Evolutionary conservation across 768 basidiomycete species (phyloP).

Genomic region (Mycena leptocephala): DNA sequence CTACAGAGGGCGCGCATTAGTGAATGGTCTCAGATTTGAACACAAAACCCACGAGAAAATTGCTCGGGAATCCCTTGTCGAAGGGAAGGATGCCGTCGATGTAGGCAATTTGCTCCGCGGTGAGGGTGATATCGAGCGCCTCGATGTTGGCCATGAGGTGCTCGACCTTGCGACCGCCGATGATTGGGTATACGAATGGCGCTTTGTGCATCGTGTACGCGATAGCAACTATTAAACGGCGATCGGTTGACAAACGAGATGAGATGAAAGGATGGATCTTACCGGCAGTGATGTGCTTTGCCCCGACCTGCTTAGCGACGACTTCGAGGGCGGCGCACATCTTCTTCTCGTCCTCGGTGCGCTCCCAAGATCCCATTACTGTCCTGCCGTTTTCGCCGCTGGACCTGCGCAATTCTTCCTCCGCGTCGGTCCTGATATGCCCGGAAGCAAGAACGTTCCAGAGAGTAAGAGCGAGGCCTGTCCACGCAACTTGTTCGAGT

Average conservation of each 20-base stretch:
- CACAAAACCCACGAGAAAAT: not conserved
- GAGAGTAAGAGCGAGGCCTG: constrained; percentile 54
- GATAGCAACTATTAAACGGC: not conserved
- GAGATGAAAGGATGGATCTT: not conserved
- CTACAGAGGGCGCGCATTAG: not conserved
- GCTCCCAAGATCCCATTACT: constrained; percentile 46
- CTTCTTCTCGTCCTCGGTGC: constrained; percentile 49
- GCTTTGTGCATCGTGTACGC: constrained; percentile 57
- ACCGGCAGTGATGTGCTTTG: constrained; percentile 45
- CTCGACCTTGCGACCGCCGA: constrained; percentile 59
- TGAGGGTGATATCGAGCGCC: constrained; percentile 56
- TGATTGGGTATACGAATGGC: constrained; percentile 59
- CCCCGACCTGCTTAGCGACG: constrained; percentile 58
- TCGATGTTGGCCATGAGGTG: constrained; percentile 60
- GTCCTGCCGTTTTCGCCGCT: constrained; percentile 58
- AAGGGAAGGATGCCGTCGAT: constrained; percentile 55
- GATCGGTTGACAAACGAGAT: not conserved
- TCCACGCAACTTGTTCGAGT: not conserved
- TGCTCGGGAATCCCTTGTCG: constrained; percentile 53
- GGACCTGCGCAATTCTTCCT: constrained; percentile 46
- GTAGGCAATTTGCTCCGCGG: constrained; percentile 51
- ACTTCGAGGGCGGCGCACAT: constrained; percentile 54
- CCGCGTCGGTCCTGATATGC: constrained; percentile 44
- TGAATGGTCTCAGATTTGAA: not conserved
- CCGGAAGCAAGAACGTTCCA: constrained; percentile 52